A percentile compares a stretch with the other conserved stretches of the same genome.
Conservation (phyloP, 1,139 yeast genomes). For the Saccharomyces pastorianus region DNA sequence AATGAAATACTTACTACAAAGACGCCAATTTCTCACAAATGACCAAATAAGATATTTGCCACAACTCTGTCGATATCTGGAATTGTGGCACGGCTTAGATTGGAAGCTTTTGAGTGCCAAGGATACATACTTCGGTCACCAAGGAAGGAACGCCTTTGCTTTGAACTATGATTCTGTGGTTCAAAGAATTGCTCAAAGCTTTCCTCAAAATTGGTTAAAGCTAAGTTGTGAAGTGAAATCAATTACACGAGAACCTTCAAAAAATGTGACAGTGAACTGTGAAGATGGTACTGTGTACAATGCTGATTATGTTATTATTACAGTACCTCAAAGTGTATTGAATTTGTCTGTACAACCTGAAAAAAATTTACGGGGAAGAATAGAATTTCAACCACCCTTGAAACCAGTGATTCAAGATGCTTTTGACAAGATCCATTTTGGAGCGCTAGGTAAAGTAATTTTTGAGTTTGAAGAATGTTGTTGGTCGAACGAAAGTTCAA, state of each 20-base stretch:
- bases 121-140: slow-evolving; percentile 55
- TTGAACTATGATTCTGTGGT: slow-evolving; percentile 46
- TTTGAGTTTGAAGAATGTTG: slow-evolving; percentile 60
- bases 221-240: slow-evolving; percentile 41
- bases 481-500: slow-evolving; percentile 46
- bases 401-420: slow-evolving; percentile 43
- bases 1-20: slow-evolving; percentile 40
- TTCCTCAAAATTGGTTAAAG: slow-evolving; percentile 39
- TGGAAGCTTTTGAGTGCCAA: slow-evolving; percentile 62
- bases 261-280: slow-evolving; percentile 27
- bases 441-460: slow-evolving; percentile 68
- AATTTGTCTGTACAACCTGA: slow-evolving; percentile 30
- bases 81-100: slow-evolving; percentile 72
- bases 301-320: slow-evolving; percentile 49
- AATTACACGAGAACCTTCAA: slow-evolving; percentile 31
- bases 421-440: slow-evolving; percentile 49
- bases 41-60: slow-evolving; percentile 46
- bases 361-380: slow-evolving; percentile 35
- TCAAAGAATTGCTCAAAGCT: slow-evolving; percentile 35
- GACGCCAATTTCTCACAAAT: slow-evolving; percentile 41
- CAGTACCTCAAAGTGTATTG: slow-evolving; percentile 69
- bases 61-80: slow-evolving; percentile 48
- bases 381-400: slow-evolving; percentile 53
- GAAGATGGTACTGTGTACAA: slow-evolving; percentile 24
- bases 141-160: slow-evolving; percentile 68